Percentiles rank a stretch among this genome's conserved stretches.
These are phyloP conservation scores for Meyerozyma smithsonii DNA, from an alignment of 1,139 yeast species.

Conservation along the genomic window DNA sequence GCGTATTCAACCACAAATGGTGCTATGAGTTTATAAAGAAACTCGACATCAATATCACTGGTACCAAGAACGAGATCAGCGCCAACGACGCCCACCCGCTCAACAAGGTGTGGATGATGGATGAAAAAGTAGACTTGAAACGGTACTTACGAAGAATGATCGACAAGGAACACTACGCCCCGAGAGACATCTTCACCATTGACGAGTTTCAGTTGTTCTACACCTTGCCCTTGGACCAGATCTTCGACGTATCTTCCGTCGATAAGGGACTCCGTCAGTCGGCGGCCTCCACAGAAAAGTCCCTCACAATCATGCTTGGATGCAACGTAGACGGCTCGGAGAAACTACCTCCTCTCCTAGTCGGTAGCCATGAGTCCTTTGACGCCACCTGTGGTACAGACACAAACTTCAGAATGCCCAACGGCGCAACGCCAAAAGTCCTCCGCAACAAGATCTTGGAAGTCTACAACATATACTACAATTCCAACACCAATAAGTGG, in stretches of 20 bases:
- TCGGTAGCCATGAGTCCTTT: constrained; percentile 57
- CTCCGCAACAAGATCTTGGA: constrained; percentile 46
- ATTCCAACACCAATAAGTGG: constrained; percentile 61
- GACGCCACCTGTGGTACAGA: constrained; percentile 36
- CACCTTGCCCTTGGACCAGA: constrained; percentile 57
- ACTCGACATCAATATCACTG: constrained; percentile 48
- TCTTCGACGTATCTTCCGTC: constrained; percentile 44
- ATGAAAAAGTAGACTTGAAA: constrained; percentile 47
- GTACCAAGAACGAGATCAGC: constrained; percentile 39
- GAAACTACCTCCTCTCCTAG: constrained; percentile 54
- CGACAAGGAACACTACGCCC: constrained; percentile 32
- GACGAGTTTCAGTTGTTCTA: constrained; percentile 62
- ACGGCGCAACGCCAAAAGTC: constrained; percentile 18
- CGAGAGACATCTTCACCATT: constrained; percentile 53
- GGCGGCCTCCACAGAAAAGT: constrained; percentile 46
- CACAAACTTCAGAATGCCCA: constrained; percentile 24
- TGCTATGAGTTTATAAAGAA: constrained; percentile 53
- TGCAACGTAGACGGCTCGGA: constrained; percentile 61
- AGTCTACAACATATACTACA: constrained; percentile 49
- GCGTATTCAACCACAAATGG: constrained; percentile 64
- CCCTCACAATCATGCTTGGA: constrained; percentile 59
- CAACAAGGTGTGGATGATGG: constrained; percentile 58
- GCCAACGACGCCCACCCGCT: constrained; percentile 33
- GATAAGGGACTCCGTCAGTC: constrained; percentile 43
- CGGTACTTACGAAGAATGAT: constrained; percentile 30